Conservation (phyloP, 805 yeast genomes). For the Candida mattraensis region DNA sequence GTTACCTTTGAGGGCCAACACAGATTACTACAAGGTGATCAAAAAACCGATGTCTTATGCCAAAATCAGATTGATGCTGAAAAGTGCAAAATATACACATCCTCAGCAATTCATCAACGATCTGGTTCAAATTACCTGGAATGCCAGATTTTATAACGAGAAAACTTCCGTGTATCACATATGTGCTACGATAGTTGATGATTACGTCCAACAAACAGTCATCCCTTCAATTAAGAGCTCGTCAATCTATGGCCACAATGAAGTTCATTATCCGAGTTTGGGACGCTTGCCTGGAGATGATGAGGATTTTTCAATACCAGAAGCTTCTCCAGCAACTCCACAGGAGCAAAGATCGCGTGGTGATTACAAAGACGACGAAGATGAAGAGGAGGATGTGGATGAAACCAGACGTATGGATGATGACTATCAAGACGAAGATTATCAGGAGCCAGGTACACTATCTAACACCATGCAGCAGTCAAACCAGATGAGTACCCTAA, state of each 20-base stretch:
- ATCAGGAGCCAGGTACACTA: constrained; percentile 11
- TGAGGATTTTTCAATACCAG: constrained; percentile 8
- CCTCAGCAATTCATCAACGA: constrained; percentile 75
- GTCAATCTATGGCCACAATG: constrained; percentile 34
- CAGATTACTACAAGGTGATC: constrained; percentile 80
- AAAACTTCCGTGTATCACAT: constrained; percentile 64
- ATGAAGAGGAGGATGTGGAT: constrained; percentile 22
- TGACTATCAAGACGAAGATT: constrained; percentile 23
- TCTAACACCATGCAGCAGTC: constrained; percentile 5
- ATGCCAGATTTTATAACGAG: constrained; percentile 81
- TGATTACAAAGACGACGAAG: constrained; percentile 19
- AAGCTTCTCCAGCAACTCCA: constrained; percentile 5
- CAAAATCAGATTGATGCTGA: constrained; percentile 61
- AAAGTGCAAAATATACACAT: constrained; percentile 50
- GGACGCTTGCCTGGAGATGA: constrained; percentile 58
- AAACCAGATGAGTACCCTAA: constrained; percentile 5
- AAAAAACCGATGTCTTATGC: constrained; percentile 79
- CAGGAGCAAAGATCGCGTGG: constrained; percentile 7
- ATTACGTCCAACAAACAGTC: constrained; percentile 44
- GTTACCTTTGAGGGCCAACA: constrained; percentile 69
- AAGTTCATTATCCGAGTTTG: constrained; percentile 56
- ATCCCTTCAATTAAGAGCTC: constrained; percentile 50
- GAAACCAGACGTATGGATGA: constrained; percentile 24
- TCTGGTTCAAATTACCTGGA: constrained; percentile 83
- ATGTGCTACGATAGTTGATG: constrained; percentile 63